Evolutionary conservation across 495 filamentous ascomycete genomes (phyloP).

Genomic region (Elaphomyces granulatus): DNA sequence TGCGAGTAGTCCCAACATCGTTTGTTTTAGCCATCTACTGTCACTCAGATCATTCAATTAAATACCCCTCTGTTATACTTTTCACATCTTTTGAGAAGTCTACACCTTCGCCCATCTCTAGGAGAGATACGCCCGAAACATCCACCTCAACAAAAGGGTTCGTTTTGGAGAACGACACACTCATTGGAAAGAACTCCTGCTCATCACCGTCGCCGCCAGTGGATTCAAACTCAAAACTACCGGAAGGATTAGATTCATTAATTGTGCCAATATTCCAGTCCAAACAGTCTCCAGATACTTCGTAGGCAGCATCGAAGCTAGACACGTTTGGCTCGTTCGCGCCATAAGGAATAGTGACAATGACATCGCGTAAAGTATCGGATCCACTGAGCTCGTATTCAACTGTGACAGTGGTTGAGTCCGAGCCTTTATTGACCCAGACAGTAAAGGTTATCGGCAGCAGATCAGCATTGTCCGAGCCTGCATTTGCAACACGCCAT

Average conservation of each 20-base stretch:
- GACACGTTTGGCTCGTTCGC: constrained; percentile 75
- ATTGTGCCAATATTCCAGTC: constrained; percentile 86
- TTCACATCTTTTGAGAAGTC: constrained; percentile 82
- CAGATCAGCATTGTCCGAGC: constrained; percentile 55
- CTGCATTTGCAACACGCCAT: constrained; percentile 66
- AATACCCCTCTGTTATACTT: constrained; percentile 66
- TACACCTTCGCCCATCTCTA: constrained; percentile 71
- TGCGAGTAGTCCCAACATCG: constrained; percentile 25
- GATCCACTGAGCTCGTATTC: constrained; percentile 84
- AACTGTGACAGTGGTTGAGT: constrained; percentile 71
- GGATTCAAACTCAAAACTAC: constrained; percentile 88
- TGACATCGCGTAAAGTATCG: constrained; percentile 64
- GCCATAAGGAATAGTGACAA: constrained; percentile 71
- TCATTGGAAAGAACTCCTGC: constrained; percentile 95
- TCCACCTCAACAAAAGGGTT: constrained; percentile 81
- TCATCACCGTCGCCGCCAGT: constrained; percentile 64
- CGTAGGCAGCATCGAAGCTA: constrained; percentile 85
- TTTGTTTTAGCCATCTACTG: constrained; percentile 7
- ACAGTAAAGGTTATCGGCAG: constrained; percentile 86
- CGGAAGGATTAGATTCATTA: constrained; percentile 62
- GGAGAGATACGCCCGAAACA: constrained; percentile 56
- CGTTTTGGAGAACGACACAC: constrained; percentile 72
- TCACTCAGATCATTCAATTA: constrained; percentile 62
- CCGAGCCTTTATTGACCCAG: constrained; percentile 79
- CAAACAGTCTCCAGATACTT: constrained; percentile 81